Percentiles rank a stretch among this genome's conserved stretches.
Conservation (phyloP, 257 asterid species). For the Nicotiana benthamiana region DNA sequence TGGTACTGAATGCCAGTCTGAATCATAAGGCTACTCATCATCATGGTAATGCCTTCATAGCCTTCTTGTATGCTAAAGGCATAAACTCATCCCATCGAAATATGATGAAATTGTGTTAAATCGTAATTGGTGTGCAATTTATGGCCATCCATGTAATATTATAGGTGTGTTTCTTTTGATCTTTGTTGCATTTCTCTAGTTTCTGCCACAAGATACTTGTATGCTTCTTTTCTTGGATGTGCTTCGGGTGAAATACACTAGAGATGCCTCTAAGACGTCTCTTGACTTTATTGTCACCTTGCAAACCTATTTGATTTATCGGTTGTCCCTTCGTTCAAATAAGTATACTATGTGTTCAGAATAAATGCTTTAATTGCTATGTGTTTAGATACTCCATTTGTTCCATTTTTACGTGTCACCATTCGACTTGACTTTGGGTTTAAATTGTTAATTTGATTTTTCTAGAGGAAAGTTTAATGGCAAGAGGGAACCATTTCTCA, state of each 20-base stretch:
- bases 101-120: not conserved
- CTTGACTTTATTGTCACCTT: not conserved
- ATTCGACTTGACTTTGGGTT: not conserved
- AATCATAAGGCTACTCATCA: conserved; percentile 1
- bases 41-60: not conserved
- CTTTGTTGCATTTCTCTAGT: not conserved
- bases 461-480: too few relatives aligned
- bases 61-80: not conserved
- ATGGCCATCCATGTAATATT: not conserved
- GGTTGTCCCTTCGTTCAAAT: not conserved
- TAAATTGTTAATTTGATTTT: not conserved
- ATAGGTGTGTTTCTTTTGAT: too few relatives aligned
- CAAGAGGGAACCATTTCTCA: too few relatives aligned
- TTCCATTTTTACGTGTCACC: not conserved
- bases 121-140: not conserved
- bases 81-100: not conserved
- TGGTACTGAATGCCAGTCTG: not conserved
- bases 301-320: not conserved
- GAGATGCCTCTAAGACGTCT: not conserved
- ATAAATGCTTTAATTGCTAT: not conserved
- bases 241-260: not conserved
- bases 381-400: not conserved
- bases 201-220: not conserved
- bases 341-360: not conserved
- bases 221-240: not conserved